phyloP scores from a whole-genome alignment of 202 grass and related monocot genomes.

The Panicum hallii region DNA sequence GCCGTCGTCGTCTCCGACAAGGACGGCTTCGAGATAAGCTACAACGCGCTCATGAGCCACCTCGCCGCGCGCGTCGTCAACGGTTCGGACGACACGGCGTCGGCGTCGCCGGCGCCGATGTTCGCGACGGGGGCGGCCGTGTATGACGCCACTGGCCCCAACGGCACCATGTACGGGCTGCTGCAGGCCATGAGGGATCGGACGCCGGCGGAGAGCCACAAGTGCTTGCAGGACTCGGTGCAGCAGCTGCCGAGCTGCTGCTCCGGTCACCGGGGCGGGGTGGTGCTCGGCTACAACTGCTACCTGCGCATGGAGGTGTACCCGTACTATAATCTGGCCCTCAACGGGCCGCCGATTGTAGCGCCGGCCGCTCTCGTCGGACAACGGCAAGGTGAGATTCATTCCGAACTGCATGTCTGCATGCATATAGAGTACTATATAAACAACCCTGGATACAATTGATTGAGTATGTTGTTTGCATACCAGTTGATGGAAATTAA shows the following conservation, averaged over 20 bases:
- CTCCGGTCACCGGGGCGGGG: background rate
- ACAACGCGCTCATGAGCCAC: conserved; percentile 32
- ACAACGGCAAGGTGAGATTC: no score
- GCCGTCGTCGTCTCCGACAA: background rate
- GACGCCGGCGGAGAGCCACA: conserved; percentile 22
- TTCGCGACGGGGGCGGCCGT: conserved; percentile 40
- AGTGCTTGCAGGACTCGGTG: conserved; percentile 37
- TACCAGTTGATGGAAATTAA: no score
- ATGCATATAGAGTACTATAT: no score
- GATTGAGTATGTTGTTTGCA: no score
- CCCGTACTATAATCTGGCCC: conserved; percentile 6
- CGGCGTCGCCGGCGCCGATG: conserved; percentile 3
- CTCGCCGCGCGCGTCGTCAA: background rate
- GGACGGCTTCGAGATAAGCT: conserved; percentile 2
- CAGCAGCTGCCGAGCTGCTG: conserved; percentile 23
- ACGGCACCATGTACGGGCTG: conserved; percentile 52
- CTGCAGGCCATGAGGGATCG: conserved; percentile 55
- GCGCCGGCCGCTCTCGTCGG: no score
- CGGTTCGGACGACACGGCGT: background rate
- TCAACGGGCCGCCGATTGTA: background rate
- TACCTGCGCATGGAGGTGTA: conserved; percentile 47
- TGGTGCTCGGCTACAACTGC: conserved; percentile 42
- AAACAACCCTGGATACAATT: no score
- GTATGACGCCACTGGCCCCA: background rate
- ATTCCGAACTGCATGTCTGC: no score